Evolutionary conservation across 306 rosid genomes (phyloP).

Genomic region (Amphicarpaea edgeworthii): DNA sequence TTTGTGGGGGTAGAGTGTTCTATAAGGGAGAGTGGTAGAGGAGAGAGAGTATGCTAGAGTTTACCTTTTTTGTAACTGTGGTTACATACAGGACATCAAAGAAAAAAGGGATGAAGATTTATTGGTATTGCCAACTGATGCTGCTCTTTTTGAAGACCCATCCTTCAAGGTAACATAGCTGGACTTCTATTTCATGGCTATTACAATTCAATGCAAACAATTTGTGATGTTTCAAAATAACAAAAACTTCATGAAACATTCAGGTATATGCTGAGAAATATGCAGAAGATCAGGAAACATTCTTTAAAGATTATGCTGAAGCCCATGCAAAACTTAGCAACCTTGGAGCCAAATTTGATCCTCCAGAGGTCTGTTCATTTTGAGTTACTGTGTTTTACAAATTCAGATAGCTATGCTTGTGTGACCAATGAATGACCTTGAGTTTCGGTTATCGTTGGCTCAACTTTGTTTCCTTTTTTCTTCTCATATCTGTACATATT

Average conservation of each 20-base stretch:
- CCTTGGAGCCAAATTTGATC: slow-evolving; percentile 93
- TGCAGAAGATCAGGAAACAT: slow-evolving; percentile 86
- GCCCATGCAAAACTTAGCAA: slow-evolving; percentile 99
- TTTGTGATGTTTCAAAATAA: not conserved
- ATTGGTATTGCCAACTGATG: slow-evolving; percentile 95
- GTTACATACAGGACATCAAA: slow-evolving; percentile 79
- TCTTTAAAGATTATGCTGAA: slow-evolving; percentile 97
- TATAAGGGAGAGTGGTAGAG: slow-evolving; percentile 16
- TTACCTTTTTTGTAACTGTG: slow-evolving; percentile 44
- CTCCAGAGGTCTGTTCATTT: slow-evolving; percentile 80
- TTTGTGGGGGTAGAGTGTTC: not conserved
- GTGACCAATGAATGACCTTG: slow-evolving; percentile 13
- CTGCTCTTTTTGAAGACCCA: slow-evolving; percentile 90
- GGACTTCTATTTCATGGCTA: slow-evolving; percentile 16
- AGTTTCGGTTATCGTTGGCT: slow-evolving; percentile 21
- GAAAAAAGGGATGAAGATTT: slow-evolving; percentile 88
- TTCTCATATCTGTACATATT: not conserved
- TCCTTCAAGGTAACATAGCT: slow-evolving; percentile 75
- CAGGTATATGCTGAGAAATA: slow-evolving; percentile 93
- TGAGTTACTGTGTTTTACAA: slow-evolving; percentile 21
- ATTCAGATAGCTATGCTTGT: slow-evolving; percentile 25
- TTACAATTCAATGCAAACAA: slow-evolving; percentile 13
- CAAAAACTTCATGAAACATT: slow-evolving; percentile 33
- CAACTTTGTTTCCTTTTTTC: slow-evolving; percentile 17
- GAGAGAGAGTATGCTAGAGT: not conserved